Conservation (phyloP, 2,329 filamentous ascomycete genomes). For the Drechslerella coelobrocha region DNA sequence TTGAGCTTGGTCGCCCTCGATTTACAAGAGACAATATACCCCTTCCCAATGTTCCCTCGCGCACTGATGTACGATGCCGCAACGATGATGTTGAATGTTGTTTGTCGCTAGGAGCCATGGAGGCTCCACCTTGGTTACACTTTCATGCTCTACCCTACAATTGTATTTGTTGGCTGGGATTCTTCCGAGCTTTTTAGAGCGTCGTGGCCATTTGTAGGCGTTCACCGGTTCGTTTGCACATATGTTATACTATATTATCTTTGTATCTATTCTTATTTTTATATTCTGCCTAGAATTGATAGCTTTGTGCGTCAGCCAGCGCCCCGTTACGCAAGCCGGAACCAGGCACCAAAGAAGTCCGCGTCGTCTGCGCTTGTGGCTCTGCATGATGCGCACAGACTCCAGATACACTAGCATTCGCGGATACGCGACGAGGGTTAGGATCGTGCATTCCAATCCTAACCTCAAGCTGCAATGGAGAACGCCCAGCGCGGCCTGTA, state of each 20-base stretch:
- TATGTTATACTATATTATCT: slow-evolving; percentile 17
- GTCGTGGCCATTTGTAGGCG: slow-evolving; percentile 28
- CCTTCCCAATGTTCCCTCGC: not conserved
- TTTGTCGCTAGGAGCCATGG: not conserved
- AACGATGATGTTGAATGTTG: not conserved
- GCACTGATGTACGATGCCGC: not conserved
- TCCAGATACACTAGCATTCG: not conserved
- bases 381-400: not conserved
- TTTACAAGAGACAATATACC: not conserved
- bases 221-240: slow-evolving; percentile 12
- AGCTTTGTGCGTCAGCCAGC: not conserved
- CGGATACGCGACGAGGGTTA: not conserved
- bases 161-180: not conserved
- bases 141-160: not conserved
- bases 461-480: too few species aligned
- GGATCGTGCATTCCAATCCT: slow-evolving; percentile 1
- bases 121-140: not conserved
- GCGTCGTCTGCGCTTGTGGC: not conserved
- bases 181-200: slow-evolving; percentile 9
- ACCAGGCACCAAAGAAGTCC: not conserved
- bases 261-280: not conserved
- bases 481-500: not conserved
- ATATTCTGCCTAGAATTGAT: not conserved
- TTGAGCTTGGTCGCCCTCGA: not conserved
- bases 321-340: not conserved